phyloP scores from a whole-genome alignment of 2,329 filamentous ascomycete species.

The Fusarium tanahbumbuense region DNA sequence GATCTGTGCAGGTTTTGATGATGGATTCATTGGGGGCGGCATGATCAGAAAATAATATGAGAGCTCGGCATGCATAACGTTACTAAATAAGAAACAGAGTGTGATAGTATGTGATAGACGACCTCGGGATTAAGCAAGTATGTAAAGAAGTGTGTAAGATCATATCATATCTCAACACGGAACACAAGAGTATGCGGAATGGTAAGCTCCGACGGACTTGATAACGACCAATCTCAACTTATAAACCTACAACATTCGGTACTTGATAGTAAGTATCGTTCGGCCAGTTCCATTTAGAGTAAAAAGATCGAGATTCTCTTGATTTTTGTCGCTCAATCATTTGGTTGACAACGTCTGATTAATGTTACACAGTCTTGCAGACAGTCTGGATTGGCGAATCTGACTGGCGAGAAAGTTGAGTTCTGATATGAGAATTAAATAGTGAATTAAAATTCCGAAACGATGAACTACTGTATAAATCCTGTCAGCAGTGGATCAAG shows the following conservation, averaged over 20 bases:
- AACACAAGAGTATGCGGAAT: not conserved
- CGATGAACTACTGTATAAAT: not conserved
- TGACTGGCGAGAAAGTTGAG: not conserved
- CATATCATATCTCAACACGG: not conserved
- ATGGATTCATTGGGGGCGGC: not conserved
- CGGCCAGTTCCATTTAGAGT: not conserved
- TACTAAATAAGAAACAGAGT: not conserved
- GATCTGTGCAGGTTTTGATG: not conserved
- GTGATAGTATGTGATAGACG: not conserved
- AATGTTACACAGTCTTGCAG: not conserved
- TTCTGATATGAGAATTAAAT: not conserved
- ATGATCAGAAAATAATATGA: not conserved
- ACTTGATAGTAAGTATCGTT: not conserved
- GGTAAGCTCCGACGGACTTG: not conserved
- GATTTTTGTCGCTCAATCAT: not conserved
- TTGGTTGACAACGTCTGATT: not conserved
- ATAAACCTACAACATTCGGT: not conserved
- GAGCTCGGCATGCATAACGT: not conserved
- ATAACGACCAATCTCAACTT: not conserved
- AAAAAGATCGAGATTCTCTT: not conserved
- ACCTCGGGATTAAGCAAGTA: not conserved
- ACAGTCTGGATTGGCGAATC: not conserved
- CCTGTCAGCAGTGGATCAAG: not conserved
- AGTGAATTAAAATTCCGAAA: not conserved
- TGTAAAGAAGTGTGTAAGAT: not conserved